Evolutionary conservation across 2,329 filamentous ascomycete species (phyloP), one percentile per base, ranked within the genome.

Genomic region (Lasiodiplodia hormozganensis): DNA sequence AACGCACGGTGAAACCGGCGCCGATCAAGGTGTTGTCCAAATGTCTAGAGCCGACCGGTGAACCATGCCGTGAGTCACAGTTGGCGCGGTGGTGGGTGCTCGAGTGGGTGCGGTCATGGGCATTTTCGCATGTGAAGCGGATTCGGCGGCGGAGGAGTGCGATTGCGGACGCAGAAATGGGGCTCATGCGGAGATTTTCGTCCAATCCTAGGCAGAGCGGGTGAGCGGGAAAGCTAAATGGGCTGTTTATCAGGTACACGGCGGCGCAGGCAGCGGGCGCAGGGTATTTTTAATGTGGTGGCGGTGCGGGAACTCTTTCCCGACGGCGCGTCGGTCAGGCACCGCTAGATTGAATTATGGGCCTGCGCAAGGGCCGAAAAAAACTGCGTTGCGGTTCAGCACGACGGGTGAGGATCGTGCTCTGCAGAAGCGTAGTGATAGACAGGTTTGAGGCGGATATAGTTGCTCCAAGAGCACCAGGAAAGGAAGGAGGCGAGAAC

Each of bases 251-350:
- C 60, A 64, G 60, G 60, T 64, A 64, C 60, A 6, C n/a, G 16
- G 14, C 43, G 43, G n/a, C 23, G 4, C 43, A 52, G 23, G 21
- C 25, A 18, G 60, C 60, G 43, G 43, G 60, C 12, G 36, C 16
- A 49, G 18, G 43, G 38, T 43, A 60, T 28, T 43, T 47, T 60
- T 43, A 51, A 51, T 34, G 40, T 58, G 52, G 54, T 67, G 53
- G 65, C 43, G 40, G 53, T 52, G 54, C 65, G 65, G 65, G 65
- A 67, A 51, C 65, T 67, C 53, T 57, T 67, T 67, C 56, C 65
- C 65, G 65, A 60, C 43, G 31, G 54, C 18, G 36, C 51, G 21
- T 25, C n/a, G 34, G 43, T 58, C 47, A 28, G 65, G 40, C 54
- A n/a, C 54, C 40, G 23, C 18, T 25, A 28, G 65, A 25, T 51